A percentile compares a stretch with the other conserved stretches of the same genome.
These are phyloP conservation scores for Kingdonia uniflora DNA, from an alignment of 164 flowering plant species.

Conservation along the genomic window DNA sequence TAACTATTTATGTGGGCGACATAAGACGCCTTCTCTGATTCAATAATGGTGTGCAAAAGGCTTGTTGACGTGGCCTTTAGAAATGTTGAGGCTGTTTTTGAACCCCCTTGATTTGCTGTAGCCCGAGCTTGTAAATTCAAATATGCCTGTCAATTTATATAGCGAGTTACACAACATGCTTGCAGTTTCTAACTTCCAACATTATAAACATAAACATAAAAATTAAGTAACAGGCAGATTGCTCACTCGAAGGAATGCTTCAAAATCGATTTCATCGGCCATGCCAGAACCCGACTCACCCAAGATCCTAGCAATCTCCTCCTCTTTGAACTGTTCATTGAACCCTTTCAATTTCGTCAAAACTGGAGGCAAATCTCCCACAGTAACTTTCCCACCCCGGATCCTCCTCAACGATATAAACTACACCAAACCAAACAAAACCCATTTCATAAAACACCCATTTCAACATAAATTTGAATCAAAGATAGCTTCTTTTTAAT, in stretches of 20 bases:
- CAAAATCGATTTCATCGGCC: slow-evolving; percentile 59
- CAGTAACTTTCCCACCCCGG: slow-evolving; percentile 21
- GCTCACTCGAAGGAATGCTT: slow-evolving; percentile 66
- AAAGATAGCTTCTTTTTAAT: too few species aligned
- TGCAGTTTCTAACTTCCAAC: not conserved
- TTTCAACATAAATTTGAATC: not conserved
- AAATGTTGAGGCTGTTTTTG: slow-evolving; percentile 56
- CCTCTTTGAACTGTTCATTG: slow-evolving; percentile 34
- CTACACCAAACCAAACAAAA: slow-evolving; percentile 21
- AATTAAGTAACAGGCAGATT: not conserved
- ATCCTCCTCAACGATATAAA: slow-evolving; percentile 29
- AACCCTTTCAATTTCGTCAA: slow-evolving; percentile 54
- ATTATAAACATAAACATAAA: not conserved
- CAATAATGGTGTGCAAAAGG: slow-evolving; percentile 67
- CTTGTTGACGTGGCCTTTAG: slow-evolving; percentile 74
- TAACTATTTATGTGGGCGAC: slow-evolving; percentile 80
- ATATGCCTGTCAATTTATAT: slow-evolving; percentile 36
- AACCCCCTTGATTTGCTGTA: slow-evolving; percentile 38
- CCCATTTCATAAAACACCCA: not conserved
- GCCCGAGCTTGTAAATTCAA: slow-evolving; percentile 53
- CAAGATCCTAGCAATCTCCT: slow-evolving; percentile 45
- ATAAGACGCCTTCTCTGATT: slow-evolving; percentile 67
- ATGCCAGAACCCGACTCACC: slow-evolving; percentile 33
- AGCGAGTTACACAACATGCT: not conserved
- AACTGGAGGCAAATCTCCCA: slow-evolving; percentile 62